These are phyloP conservation scores for Aspergillus olivimuriae DNA, from an alignment of 495 filamentous ascomycete species.

Conservation along the genomic window DNA sequence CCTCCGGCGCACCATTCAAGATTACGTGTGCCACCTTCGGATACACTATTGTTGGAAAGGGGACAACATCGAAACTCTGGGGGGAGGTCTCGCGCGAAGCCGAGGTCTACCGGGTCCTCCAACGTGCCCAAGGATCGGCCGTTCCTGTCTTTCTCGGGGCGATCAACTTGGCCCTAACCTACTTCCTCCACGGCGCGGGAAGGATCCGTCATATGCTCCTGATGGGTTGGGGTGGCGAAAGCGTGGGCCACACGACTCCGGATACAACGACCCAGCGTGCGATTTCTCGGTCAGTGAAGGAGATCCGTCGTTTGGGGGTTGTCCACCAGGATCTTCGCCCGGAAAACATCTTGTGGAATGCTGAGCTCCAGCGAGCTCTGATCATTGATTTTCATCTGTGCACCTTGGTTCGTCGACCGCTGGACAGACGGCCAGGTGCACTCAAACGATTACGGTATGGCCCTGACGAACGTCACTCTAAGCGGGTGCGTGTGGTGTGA, in stretches of 20 bases:
- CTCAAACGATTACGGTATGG: slow-evolving; percentile 3
- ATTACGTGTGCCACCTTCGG: slow-evolving; percentile 30
- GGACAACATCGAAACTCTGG: slow-evolving; percentile 29
- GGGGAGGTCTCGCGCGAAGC: slow-evolving; percentile 35
- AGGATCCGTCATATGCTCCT: slow-evolving; percentile 42
- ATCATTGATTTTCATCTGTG: no score
- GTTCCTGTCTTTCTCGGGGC: slow-evolving; percentile 40
- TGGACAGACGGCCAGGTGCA: slow-evolving; percentile 2
- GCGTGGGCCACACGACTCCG: slow-evolving; percentile 1
- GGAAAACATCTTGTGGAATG: slow-evolving; percentile 27
- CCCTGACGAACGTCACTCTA: slow-evolving; percentile 1
- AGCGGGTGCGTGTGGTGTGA: slow-evolving; percentile 1
- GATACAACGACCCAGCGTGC: slow-evolving; percentile 1
- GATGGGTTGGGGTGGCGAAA: slow-evolving; percentile 39
- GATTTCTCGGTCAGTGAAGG: slow-evolving; percentile 13
- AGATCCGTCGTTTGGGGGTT: slow-evolving; percentile 15
- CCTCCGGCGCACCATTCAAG: slow-evolving; percentile 31
- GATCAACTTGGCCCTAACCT: slow-evolving; percentile 33
- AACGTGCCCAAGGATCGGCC: slow-evolving; percentile 28
- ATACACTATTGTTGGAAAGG: slow-evolving; percentile 46
- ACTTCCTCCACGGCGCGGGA: slow-evolving; percentile 32
- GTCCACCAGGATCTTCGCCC: slow-evolving; percentile 16
- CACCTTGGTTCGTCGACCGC: slow-evolving; percentile 6
- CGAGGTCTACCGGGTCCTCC: slow-evolving; percentile 34
- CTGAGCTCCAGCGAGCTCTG: slow-evolving; percentile 21